Conservation (phyloP, 2,329 filamentous ascomycete genomes). For the Torrubiellomyces zombiae region DNA sequence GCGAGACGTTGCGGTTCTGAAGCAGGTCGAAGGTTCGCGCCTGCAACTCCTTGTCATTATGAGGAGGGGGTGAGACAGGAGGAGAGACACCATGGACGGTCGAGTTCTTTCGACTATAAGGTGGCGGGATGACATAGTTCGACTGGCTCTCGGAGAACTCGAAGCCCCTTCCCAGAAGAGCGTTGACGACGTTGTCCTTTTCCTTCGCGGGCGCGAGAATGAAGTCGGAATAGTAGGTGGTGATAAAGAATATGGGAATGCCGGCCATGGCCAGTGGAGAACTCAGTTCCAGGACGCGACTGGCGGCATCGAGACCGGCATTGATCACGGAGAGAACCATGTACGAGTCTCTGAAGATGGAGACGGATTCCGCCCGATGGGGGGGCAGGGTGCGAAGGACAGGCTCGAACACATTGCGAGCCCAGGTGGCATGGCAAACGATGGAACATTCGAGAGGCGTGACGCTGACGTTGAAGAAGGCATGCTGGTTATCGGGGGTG, state of each 20-base stretch:
- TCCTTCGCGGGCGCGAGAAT: conserved; percentile 73
- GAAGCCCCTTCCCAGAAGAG: conserved; percentile 66
- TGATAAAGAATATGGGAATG: conserved; percentile 97
- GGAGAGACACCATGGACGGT: conserved; percentile 20
- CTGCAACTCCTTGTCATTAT: conserved; percentile 65
- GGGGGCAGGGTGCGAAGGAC: conserved; percentile 46
- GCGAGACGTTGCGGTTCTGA: conserved; percentile 58
- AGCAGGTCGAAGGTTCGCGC: conserved; percentile 69
- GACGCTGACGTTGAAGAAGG: conserved; percentile 85
- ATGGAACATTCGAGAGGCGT: conserved; percentile 87
- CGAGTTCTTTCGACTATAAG: conserved; percentile 15
- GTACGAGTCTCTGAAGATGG: conserved; percentile 70
- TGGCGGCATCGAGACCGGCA: conserved; percentile 78
- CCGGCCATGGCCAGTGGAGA: conserved; percentile 80
- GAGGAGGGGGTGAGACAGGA: conserved; percentile 59
- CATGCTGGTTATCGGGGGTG: conserved; percentile 41
- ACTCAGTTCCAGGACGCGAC: conserved; percentile 80
- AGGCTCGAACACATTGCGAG: conserved; percentile 58
- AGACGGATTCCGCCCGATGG: conserved; percentile 36
- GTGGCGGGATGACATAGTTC: conserved; percentile 42
- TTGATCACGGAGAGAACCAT: conserved; percentile 81
- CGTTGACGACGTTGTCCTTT: conserved; percentile 56
- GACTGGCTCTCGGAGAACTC: conserved; percentile 61
- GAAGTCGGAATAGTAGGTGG: conserved; percentile 95
- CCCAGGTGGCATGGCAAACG: conserved; percentile 66